A percentile compares a stretch with the other conserved stretches of the same genome.
Evolutionary conservation across 805 yeast genomes (phyloP).

Genomic region (Tetrapisispora pingtungensis): DNA sequence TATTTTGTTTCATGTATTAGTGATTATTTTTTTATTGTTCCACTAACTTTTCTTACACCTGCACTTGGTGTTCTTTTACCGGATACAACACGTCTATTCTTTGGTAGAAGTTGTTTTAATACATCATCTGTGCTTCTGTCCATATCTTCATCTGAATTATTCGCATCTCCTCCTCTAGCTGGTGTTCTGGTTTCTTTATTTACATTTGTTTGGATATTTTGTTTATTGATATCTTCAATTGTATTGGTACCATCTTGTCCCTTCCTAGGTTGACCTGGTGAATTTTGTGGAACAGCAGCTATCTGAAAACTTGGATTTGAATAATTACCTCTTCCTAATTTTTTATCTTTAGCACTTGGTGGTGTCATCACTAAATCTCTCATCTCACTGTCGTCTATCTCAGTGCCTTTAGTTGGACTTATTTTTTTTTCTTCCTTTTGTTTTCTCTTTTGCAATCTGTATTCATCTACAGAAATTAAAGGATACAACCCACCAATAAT

Average conservation of each 20-base stretch:
- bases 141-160: slow-evolving; percentile 24
- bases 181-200: slow-evolving; percentile 7
- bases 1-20: not conserved
- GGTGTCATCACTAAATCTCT: slow-evolving; percentile 25
- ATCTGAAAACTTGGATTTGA: slow-evolving; percentile 13
- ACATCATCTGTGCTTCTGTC: slow-evolving; percentile 16
- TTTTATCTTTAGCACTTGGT: slow-evolving; percentile 22
- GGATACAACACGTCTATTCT: slow-evolving; percentile 23
- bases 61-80: slow-evolving; percentile 28
- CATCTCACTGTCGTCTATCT: slow-evolving; percentile 15
- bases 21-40: slow-evolving; percentile 20
- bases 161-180: slow-evolving; percentile 5
- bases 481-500: slow-evolving; percentile 60
- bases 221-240: slow-evolving; percentile 27
- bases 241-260: slow-evolving; percentile 27
- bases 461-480: slow-evolving; percentile 51
- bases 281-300: slow-evolving; percentile 64
- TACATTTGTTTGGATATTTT: slow-evolving; percentile 15
- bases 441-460: slow-evolving; percentile 40
- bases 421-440: slow-evolving; percentile 25
- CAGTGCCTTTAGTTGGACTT: not conserved
- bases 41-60: slow-evolving; percentile 29
- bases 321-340: not conserved
- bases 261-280: slow-evolving; percentile 97
- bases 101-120: slow-evolving; percentile 24